Evolutionary conservation across 129 eudicot genomes (phyloP), one percentile per base, ranked within the genome.

Genomic region (Lonicera japonica): DNA sequence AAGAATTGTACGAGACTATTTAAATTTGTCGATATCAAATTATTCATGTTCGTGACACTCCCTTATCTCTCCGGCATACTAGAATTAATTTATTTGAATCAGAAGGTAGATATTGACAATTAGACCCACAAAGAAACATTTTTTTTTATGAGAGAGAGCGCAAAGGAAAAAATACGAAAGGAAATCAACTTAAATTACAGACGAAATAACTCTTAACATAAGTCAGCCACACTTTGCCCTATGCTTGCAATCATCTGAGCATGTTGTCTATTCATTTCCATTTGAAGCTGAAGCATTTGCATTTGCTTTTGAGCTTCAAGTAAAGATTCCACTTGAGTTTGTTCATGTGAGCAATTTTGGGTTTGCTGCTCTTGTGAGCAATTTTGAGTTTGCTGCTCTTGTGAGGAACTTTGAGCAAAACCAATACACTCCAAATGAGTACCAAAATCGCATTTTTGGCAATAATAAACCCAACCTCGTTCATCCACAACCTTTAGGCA

Each of bases 391-490:
- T 43, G 50, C 8, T 43, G n/a, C n/a, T n/a, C 36, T 29, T 43
- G 14, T 43, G 50, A 14, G 16, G 5, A 8, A 10, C 8, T 41
- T 56, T 48, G 77, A 40, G 73, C 82, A 8, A 79, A 62, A 64
- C 68, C 69, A 41, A 80, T 79, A 67, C 95, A 87, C 15, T 77
- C 79, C 71, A 84, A 46, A 81, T 87, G 95, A 21, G 84, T 79
- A n/a, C 76, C 86, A 54, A 67, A 87, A 68, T 81, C 76, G 56
- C 92, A 87, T 20, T 79, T 68, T 45, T 69, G 70, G 56, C 95
- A 83, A 25, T 61, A 76, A 20, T 87, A 87, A 5, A 60, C 43
- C 95, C 95, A 87, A 2, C 86, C 78, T 63, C 73, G 68, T 66
- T 79, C 81, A 50, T 75, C 78, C 10, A 84, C 64, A 11, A 47